Evolutionary conservation across 1,284 basidiomycete species (phyloP), one percentile per base, ranked within the genome.

Genomic region (Paramarasmius palmivorus): DNA sequence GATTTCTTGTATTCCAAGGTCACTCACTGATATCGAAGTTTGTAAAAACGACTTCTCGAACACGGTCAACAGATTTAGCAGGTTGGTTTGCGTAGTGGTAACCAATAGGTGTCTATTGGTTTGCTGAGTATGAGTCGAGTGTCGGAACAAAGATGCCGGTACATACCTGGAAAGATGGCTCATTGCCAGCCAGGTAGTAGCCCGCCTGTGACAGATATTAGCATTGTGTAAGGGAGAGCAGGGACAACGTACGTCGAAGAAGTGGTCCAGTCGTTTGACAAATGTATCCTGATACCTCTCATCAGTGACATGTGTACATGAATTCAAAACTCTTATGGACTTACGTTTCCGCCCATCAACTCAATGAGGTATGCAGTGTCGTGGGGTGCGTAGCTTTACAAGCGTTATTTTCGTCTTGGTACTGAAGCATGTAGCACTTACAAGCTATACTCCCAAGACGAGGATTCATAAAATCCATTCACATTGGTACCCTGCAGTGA

Each of bases 401-500:
- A n/a, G n/a, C n/a, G 22, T 37, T 20, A 34, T 12, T 15, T 39
- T 15, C 10, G 4, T 8, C 7, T n/a, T 25, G 6, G 22, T 35
- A 32, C 19, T 17, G 17, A 4, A 29, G 10, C 20, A 38, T 29
- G 2, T 6, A 52, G 14, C 15, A 35, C 10, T 15, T 36, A n/a
- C n/a, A 50, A 26, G 59, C 81, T 84, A 62, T 86, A 86, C 63
- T 86, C 84, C 84, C 84, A 86, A 26, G 82, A 82, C 1, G 82
- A 84, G 1, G 83, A 83, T 61, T 88, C 84, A 59, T 84, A 87
- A 66, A 88, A 87, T 4, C 85, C 84, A 57, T 76, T 78, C 2
- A 67, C 60, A 59, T 86, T 87, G 60, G 75, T 73, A 2, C 67
- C 67, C 59, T 84, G 79, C 19, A 88, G 66, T 0, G 83, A 86